Percentiles rank a stretch among this genome's conserved stretches.
phyloP scores from a whole-genome alignment of 306 rosid genomes.

The Acacia confusa region DNA sequence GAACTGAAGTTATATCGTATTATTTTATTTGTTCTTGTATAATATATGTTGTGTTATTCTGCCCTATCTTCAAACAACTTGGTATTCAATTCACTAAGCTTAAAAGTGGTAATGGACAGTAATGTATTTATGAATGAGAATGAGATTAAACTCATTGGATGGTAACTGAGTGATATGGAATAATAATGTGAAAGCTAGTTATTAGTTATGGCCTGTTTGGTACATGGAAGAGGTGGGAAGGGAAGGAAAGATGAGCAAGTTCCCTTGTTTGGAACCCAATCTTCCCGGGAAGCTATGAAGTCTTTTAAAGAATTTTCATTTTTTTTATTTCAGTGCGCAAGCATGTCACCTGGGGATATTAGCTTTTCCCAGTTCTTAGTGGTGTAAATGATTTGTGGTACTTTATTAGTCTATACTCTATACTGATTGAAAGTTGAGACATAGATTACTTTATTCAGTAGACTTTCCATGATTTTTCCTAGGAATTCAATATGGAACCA shows the following conservation, averaged over 20 bases:
- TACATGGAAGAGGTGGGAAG: no score
- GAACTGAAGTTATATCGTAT: constrained; percentile 6
- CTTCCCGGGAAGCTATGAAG: no score
- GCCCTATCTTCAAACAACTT: neutral
- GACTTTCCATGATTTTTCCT: neutral
- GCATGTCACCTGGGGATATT: no score
- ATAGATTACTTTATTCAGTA: no score
- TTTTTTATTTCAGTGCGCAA: no score
- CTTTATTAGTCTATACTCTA: neutral
- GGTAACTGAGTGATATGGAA: neutral
- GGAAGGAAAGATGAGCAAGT: no score
- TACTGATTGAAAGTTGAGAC: neutral
- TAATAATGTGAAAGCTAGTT: no score
- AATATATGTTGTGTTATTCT: neutral
- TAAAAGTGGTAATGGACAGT: neutral
- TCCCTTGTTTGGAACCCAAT: no score
- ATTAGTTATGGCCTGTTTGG: no score
- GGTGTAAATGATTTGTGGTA: neutral
- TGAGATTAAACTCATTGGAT: neutral
- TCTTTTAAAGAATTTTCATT: no score
- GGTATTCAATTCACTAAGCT: neutral
- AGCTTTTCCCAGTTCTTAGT: no score
- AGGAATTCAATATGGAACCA: neutral
- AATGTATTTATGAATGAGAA: neutral
- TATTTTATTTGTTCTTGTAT: neutral